These are phyloP conservation scores for Colletotrichum gloeosporioides DNA, from an alignment of 2,329 filamentous ascomycete species.

Conservation along the genomic window DNA sequence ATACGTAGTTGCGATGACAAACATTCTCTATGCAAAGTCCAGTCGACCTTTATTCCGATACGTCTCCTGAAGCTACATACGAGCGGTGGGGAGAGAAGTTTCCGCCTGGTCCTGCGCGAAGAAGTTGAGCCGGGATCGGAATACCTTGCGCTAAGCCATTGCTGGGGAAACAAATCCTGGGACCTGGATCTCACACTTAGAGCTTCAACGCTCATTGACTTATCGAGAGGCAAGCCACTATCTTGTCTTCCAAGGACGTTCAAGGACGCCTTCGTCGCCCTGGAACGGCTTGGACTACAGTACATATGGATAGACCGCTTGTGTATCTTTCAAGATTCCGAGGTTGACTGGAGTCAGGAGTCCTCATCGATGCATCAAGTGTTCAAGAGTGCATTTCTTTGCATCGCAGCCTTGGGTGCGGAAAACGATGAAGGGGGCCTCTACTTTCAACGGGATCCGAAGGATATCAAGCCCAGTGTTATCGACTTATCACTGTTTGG, in stretches of 20 bases:
- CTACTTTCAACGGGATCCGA: neutral
- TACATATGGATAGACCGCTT: neutral
- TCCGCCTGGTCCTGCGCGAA: neutral
- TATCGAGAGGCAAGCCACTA: rapidly evolving
- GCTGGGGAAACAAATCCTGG: neutral
- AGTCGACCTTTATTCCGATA: neutral
- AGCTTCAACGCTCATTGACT: neutral
- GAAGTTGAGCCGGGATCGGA: neutral
- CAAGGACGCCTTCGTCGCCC: neutral
- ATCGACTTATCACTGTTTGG: neutral
- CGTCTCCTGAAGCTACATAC: neutral
- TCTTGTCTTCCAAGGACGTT: neutral
- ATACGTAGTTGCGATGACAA: neutral
- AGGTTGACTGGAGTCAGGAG: neutral
- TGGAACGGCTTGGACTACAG: neutral
- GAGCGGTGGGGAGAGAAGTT: neutral
- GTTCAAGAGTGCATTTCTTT: neutral
- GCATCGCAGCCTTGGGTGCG: neutral
- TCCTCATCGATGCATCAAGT: neutral
- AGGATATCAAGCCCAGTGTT: neutral
- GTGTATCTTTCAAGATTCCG: neutral
- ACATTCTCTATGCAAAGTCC: neutral
- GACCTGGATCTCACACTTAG: neutral
- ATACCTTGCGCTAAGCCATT: rapidly evolving
- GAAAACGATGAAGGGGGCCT: neutral